These are phyloP conservation scores for Cyberlindnera maclurae DNA, from an alignment of 805 yeast genomes.

Conservation along the genomic window DNA sequence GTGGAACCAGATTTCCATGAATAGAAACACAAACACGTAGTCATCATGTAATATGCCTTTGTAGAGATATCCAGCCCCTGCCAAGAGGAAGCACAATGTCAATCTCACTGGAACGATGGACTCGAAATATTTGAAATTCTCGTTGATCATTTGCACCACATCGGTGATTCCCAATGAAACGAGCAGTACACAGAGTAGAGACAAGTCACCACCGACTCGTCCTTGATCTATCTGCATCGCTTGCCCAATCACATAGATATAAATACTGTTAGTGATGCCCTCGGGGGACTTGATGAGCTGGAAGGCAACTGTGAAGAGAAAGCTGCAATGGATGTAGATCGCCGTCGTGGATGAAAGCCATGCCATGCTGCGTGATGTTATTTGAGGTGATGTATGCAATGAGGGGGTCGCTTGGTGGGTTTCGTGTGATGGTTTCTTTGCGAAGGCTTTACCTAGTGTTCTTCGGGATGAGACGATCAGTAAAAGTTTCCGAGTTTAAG, in stretches of 20 bases:
- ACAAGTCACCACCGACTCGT: neutral
- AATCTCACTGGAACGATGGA: slow-evolving; percentile 54
- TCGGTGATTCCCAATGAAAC: slow-evolving; percentile 42
- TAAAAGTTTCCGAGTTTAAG: no score
- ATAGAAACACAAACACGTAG: slow-evolving; percentile 47
- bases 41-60: slow-evolving; percentile 50
- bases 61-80: slow-evolving; percentile 41
- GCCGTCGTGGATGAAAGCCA: slow-evolving; percentile 43
- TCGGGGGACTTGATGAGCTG: slow-evolving; percentile 41
- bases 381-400: neutral
- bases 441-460: neutral
- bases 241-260: slow-evolving; percentile 45
- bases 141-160: slow-evolving; percentile 47
- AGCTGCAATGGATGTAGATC: slow-evolving; percentile 39
- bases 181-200: slow-evolving; percentile 35
- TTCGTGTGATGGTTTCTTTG: no score
- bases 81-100: slow-evolving; percentile 40
- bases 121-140: slow-evolving; percentile 44
- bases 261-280: slow-evolving; percentile 36
- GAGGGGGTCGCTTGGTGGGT: no score
- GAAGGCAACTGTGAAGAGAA: slow-evolving; percentile 38
- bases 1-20: slow-evolving; percentile 65
- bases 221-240: slow-evolving; percentile 32
- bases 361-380: slow-evolving; percentile 32
- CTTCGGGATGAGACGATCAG: no score